Conservation (phyloP, 2,329 filamentous ascomycete genomes). For the Fusarium oligoseptatum region DNA sequence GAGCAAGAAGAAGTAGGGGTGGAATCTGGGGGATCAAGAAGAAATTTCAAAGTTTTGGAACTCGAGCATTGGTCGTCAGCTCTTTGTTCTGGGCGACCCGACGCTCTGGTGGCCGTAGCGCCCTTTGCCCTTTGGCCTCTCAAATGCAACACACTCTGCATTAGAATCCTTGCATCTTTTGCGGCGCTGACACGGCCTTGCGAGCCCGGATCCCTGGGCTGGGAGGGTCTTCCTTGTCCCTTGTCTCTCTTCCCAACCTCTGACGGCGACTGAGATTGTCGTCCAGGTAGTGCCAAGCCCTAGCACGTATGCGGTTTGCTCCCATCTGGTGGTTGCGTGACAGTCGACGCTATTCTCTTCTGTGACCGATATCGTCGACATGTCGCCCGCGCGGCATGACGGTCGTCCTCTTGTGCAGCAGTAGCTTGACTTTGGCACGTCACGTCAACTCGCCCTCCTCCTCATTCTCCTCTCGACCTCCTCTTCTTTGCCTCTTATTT, state of each 20-base stretch:
- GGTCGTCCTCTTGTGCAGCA: conserved; percentile 1
- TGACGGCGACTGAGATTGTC: conserved; percentile 20
- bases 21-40: conserved; percentile 33
- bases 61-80: conserved; percentile 33
- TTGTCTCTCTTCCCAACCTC: conserved; percentile 15
- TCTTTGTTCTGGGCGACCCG: conserved; percentile 37
- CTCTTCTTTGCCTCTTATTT: conserved; percentile 30
- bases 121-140: conserved; percentile 43
- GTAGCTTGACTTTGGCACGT: conserved; percentile 4
- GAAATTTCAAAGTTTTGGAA: conserved; percentile 42
- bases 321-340: conserved; percentile 38
- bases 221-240: conserved; percentile 25
- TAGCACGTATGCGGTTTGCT: conserved; percentile 33
- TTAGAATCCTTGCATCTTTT: conserved; percentile 42
- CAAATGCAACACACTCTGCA: conserved; percentile 43
- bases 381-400: conserved; percentile 10
- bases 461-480: background rate
- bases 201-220: conserved; percentile 36
- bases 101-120: conserved; percentile 47
- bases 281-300: conserved; percentile 7
- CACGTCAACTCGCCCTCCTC: conserved; percentile 17
- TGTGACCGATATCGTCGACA: conserved; percentile 29
- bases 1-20: conserved; percentile 32
- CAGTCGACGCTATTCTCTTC: conserved; percentile 32
- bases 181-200: conserved; percentile 38